These are phyloP conservation scores for Clohesyomyces aquaticus DNA, from an alignment of 495 filamentous ascomycete genomes.

Conservation along the genomic window DNA sequence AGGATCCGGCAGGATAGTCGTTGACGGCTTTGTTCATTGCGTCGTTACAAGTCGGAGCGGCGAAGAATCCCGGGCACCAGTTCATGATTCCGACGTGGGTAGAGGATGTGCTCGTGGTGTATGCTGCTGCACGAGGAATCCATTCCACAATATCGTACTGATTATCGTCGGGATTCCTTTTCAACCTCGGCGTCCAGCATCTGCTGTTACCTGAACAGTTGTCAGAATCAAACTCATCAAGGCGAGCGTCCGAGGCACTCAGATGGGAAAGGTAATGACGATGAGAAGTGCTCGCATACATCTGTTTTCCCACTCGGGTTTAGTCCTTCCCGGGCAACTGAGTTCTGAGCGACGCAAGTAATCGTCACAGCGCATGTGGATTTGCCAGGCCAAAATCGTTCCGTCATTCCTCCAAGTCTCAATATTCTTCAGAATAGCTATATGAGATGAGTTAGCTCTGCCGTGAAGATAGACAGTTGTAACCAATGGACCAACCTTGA, in stretches of 20 bases:
- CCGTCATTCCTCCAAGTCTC: slow-evolving; percentile 18
- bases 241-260: no score
- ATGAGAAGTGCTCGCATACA: not conserved
- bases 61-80: slow-evolving; percentile 23
- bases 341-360: slow-evolving; percentile 2
- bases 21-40: not conserved
- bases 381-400: slow-evolving; percentile 14
- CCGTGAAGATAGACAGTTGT: not conserved
- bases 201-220: slow-evolving; percentile 10
- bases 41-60: not conserved
- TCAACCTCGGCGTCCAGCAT: slow-evolving; percentile 9
- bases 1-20: not conserved
- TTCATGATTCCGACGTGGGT: slow-evolving; percentile 9
- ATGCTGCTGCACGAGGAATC: slow-evolving; percentile 8
- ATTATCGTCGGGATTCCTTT: not conserved
- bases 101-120: slow-evolving; percentile 6
- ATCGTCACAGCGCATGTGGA: slow-evolving; percentile 18
- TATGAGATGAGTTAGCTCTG: not conserved
- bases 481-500: not conserved
- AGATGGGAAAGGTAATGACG: no score
- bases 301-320: slow-evolving; percentile 2
- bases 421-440: slow-evolving; percentile 17
- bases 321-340: slow-evolving; percentile 1
- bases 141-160: slow-evolving; percentile 1
- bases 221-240: no score